Evolutionary conservation across 306 rosid genomes (phyloP).

Genomic region (Oemleria cerasiformis): DNA sequence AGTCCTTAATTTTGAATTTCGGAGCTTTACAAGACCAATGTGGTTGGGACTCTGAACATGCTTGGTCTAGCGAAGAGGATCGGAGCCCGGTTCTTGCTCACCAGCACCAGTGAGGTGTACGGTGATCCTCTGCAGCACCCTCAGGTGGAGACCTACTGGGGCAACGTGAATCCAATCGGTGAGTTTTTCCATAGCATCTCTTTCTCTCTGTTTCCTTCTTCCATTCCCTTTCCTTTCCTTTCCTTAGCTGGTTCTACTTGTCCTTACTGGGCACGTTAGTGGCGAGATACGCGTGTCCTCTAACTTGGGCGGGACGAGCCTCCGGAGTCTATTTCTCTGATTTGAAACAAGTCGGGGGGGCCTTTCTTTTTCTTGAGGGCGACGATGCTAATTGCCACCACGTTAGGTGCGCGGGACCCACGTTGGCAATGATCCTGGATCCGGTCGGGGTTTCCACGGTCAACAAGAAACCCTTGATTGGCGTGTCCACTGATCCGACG

Average conservation of each 20-base stretch:
- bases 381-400: not conserved
- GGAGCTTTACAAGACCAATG: conserved; percentile 80
- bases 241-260: not conserved
- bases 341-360: not conserved
- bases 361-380: not conserved
- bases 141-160: conserved; percentile 98
- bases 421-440: conserved; percentile 7
- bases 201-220: not conserved
- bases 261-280: conserved; percentile 21
- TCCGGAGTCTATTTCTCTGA: not conserved
- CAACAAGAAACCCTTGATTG: conserved; percentile 37
- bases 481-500: conserved; percentile 36
- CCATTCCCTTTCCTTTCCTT: not conserved
- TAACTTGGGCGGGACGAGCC: conserved; percentile 11
- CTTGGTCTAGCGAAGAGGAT: conserved; percentile 85
- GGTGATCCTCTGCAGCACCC: conserved; percentile 99
- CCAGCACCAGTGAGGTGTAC: conserved; percentile 96
- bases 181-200: not conserved
- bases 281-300: not conserved
- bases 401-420: conserved; percentile 32
- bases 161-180: conserved; percentile 99
- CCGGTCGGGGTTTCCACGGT: conserved; percentile 23
- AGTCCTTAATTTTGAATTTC: not conserved
- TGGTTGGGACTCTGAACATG: conserved; percentile 97
- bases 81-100: conserved; percentile 83